Base-by-base conservation (phyloP, 495 filamentous ascomycete genomes). In the Sordaria brevicollis region DNA sequence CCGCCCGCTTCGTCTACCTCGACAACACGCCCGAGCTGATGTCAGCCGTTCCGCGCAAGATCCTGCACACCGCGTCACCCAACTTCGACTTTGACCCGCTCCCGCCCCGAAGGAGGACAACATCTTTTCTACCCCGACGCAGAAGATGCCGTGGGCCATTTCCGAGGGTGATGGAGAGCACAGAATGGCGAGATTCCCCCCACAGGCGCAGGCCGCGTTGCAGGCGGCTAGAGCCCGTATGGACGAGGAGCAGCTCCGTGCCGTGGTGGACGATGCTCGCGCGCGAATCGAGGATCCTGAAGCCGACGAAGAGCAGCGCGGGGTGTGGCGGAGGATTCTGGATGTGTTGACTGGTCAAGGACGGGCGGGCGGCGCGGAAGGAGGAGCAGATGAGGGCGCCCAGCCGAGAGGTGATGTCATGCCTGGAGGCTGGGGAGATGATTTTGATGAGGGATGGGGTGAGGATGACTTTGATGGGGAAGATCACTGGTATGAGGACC, bases 1-100 rank as follows among this genome's bases (percentile, higher is more conserved):
- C 93, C 68, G 93, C 92, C 2, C 86, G 95, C 34, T 92, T 94
- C 77, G 85, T 94, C 25, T 86, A 94, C 65, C 82, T 97, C 5
- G 89, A 92, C 3, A 91, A 94, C 72, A 87, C 86, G 0, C 91
- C 89, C 0, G 75, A 81, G 1, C 79, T 93, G n/a, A 89, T 92
- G 72, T 76, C 81, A 9, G 76, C 88, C 25, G 76, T 91, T 8
- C 89, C 90, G 4, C 83, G 83, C 4, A 69, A 76, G 11, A 73
- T 87, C 74, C 77, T 91, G 68, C 71, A 83, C 65, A 62, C 77
- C 11, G 68, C 79, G 19, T 67, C 79, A 41, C 81, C 85, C 10
- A 88, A 86, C 25, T 88, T 87, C 37, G 85, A 88, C 37, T 89
- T 89, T 25, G 91, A 94, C 76, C 91, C 90, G 10, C 80, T 93